Base-by-base conservation (phyloP, 108 stramenopile genomes). In the Parmales sp. region DNA sequence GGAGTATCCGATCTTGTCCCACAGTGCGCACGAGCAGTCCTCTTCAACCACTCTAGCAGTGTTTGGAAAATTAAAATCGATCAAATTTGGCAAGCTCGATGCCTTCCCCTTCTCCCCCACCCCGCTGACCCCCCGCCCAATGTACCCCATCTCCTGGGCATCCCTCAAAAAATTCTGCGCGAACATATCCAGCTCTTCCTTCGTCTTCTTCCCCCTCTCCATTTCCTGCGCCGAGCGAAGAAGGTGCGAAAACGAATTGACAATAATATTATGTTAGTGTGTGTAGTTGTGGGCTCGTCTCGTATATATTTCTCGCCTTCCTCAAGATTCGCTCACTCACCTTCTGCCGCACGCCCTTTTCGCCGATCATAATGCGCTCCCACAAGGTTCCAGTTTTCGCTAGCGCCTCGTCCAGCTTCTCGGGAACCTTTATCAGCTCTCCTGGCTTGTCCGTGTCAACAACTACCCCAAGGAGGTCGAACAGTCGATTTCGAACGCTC, bases 21-120 rank as follows among this genome's bases (percentile, higher is more conserved):
- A 86, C 75, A 86, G 73, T 70, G 83, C 85, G 46, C 85, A 86
- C 0, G 85, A 83, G 50, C 85, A 86, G 60, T 86, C 85, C 6
- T 80, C 64, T 64, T 86, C 85, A 23, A 86, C 69, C 0, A 81
- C 45, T 6, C 82, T 54, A 19, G 72, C 80, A 64, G 83, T 82
- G 4, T 82, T 82, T 39, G 85, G 85, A 82, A 80, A 86, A 37
- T 69, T 76, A 0, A 86, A 72, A 50, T 86, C 85, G 31, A 86
- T 49, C 0, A 86, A 49, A 46, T 86, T 77, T 19, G 81, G 81
- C 37, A 86, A 81, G 63, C 80, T 83, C 36, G 77, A 29, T 60
- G 63, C 37, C 63, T n/a, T 34, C 31, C 1, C 16, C 51, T 29
- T 51, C 43, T 39, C 19, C 54, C 31, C 37, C 11, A 75, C 78